phyloP scores from a whole-genome alignment of 805 yeast genomes.

The Ogataea chonburiensis region DNA sequence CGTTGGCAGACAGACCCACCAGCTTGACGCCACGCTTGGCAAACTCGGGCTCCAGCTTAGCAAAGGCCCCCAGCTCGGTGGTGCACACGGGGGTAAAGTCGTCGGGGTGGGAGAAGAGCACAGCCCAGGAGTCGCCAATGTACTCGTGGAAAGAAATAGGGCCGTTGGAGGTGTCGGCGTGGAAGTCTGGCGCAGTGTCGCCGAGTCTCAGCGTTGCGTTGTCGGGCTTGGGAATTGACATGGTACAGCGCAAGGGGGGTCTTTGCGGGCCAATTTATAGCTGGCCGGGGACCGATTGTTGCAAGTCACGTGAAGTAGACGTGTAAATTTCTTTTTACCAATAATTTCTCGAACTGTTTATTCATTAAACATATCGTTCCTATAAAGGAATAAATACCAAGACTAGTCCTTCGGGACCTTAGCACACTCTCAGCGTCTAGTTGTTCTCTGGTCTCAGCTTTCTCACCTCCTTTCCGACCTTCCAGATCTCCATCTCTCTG shows the following conservation, averaged over 20 bases:
- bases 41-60: conserved; percentile 69
- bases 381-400: conserved; percentile 20
- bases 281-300: too few relatives aligned
- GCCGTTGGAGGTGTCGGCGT: conserved; percentile 62
- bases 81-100: conserved; percentile 81
- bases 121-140: conserved; percentile 61
- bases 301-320: conserved; percentile 21
- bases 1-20: conserved; percentile 68
- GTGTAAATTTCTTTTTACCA: not conserved
- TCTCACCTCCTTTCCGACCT: conserved; percentile 99
- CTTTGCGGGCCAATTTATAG: too few relatives aligned
- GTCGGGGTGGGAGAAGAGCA: conserved; percentile 73
- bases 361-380: conserved; percentile 43
- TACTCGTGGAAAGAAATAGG: conserved; percentile 61
- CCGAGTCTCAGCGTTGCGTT: conserved; percentile 49
- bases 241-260: too few relatives aligned
- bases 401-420: conserved; percentile 12
- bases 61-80: conserved; percentile 75
- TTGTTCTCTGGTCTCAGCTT: conserved; percentile 99
- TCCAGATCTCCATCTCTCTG: conserved; percentile 99
- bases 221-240: conserved; percentile 42
- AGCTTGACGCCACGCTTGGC: conserved; percentile 61
- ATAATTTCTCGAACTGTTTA: conserved; percentile 37
- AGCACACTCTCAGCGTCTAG: conserved; percentile 38
- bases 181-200: conserved; percentile 67